Base-by-base conservation (phyloP, 805 yeast species). In the Saccharomyces paradoxus region DNA sequence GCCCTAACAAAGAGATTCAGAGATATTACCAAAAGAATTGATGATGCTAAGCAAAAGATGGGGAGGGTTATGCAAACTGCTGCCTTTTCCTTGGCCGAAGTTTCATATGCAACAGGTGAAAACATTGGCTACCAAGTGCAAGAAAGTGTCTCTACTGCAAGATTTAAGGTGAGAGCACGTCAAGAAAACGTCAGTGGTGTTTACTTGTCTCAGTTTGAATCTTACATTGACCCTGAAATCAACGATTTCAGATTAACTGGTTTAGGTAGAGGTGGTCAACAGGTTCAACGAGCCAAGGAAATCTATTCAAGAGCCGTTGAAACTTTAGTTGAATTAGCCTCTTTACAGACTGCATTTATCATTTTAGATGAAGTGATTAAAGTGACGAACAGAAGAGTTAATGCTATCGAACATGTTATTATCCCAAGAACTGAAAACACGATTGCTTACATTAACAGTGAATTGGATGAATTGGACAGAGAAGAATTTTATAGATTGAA, bases 11-110 rank as follows among this genome's bases (percentile, higher is more conserved):
- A 91, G 72, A 80, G 99, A 65, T 92, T 92, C 76, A 84, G 99
- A 72, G 99, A 92, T 63, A 92, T 92, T 66, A 90, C 97, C 17
- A 87, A 81, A 69, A 78, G 96, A 71, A 92, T 92, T 68, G 97
- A 94, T 70, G 96, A 89, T 63, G 85, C 98, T 48, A 92, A 92
- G 74, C 82, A 92, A 63, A 94, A 92, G 76, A 92, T 94, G 98
- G 99, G 98, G 51, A 80, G 92, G 60, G 96, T 92, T 48, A 92
- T 92, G 98, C 98, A 94, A 70, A 87, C 96, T 0, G 99, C 99
- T 1, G 95, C 98, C 1, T 92, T 92, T 71, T 91, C 98, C 7
- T 79, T 92, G 63, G 98, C 98, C 2, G 99, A 92, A 71, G 98
- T 92, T 49, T 86, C 94, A 49, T 94, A 94, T 68, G 99, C 99